Evolutionary conservation across 495 filamentous ascomycete genomes (phyloP), one percentile per base, ranked within the genome.

Genomic region (Pyrenopolyporus hunteri): DNA sequence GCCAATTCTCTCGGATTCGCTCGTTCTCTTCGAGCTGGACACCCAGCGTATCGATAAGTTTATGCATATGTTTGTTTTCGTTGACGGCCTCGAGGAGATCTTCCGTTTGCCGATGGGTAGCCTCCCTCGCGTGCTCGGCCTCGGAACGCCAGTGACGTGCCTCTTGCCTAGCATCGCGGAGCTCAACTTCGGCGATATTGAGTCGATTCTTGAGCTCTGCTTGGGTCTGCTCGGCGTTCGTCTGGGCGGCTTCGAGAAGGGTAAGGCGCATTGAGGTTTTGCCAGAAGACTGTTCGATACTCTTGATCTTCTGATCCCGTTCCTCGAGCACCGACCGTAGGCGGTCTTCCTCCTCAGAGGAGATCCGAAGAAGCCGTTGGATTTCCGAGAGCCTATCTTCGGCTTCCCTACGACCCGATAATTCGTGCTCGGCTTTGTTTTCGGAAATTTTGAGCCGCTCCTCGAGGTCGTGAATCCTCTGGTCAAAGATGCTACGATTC

Each of bases 21-120:
- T 90, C 85, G 70, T 87, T 90, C 73, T 97, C 93, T 74, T 96
- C 87, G 45, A 96, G 84, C 66, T 97, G 90, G 36, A 80, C 78
- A 57, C 83, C 82, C 55, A 93, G 77, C 4, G 82, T 83, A 58
- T 87, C 82, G 63, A 95, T 83, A 20, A 83, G 84, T 58, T 83
- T 87, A 50, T 80, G 82, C 6, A 92, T 72, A 33, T 82, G 76
- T 64, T 75, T 78, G 58, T 75, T 80, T 54, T 80, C 76, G 28
- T 74, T 74, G 9, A 76, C 55, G 2, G 74, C 60, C 9, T 78
- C 69, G 9, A 64, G 55, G 22, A 80, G 72, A 9, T 79, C 76
- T 17, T 71, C 73, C 25, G 74, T 71, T 50, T 73, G 75, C n/a
- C 73, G 73, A 33, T 70, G 70, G 28, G 75, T 66, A 9, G 74